Evolutionary conservation across 2,329 filamentous ascomycete species (phyloP), one percentile per base, ranked within the genome.

Genomic region (Fusarium domesticum): DNA sequence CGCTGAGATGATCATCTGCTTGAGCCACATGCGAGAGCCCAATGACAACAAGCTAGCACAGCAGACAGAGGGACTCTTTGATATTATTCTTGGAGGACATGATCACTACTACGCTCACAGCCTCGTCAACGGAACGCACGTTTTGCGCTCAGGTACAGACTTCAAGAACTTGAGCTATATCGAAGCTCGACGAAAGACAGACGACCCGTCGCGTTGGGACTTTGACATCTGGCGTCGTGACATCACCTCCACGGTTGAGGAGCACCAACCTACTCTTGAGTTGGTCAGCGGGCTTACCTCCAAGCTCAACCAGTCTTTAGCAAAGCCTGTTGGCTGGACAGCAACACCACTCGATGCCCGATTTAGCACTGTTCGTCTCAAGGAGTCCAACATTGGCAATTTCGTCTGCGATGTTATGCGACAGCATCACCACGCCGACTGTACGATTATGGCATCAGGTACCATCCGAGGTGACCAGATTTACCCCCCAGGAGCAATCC

Each of bases 391-490:
- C 60, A 71, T 95, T 12, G 89, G 87, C 2, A 96, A 96, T 66
- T 95, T 95, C 64, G 85, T 95, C 3, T 93, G 87, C 66, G 90
- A 96, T 62, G 77, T 96, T 18, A 95, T 96, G 89, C 80, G 89
- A 6, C 82, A 82, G 49, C 85, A 95, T 62, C 89, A 96, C 63
- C 70, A 75, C 5, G 83, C 87, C 0, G 91, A 96, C 57, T 95
- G 89, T 61, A 80, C 83, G 20, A 75, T 95, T 50, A 93, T 95
- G 83, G 89, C 87, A 0, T 78, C 86, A 0, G 90, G 90, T 0
- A 95, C 90, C 0, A 89, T 95, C 41, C 80, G 90, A 12, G 90
- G 89, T 2, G 90, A 96, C 60, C 88, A 93, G 64, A 83, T 96
- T 23, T 96, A 95, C 58, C 83, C 89, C 0, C 87, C 89, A 0